A percentile compares a stretch with the other conserved stretches of the same genome.
Conservation (phyloP, 2,329 filamentous ascomycete species). For the Clarireedia homoeocarpa region DNA sequence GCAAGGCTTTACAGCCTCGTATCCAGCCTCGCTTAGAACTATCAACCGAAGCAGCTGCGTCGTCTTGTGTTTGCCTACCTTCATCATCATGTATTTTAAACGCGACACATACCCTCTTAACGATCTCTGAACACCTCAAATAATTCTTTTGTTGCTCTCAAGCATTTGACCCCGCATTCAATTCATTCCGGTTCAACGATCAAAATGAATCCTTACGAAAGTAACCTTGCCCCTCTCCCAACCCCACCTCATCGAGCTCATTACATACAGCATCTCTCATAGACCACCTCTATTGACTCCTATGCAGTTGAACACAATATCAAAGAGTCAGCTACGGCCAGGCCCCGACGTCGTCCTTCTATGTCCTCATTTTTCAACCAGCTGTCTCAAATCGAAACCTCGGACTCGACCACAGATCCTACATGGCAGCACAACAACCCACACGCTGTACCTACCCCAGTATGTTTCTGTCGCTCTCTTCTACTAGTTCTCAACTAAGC, state of each 20-base stretch:
- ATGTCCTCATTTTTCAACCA: slow-evolving; percentile 57
- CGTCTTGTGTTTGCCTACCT: not conserved
- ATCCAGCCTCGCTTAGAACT: too few species aligned
- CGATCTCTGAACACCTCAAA: too few species aligned
- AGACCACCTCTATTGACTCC: too few species aligned
- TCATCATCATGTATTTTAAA: not conserved
- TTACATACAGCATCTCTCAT: too few species aligned
- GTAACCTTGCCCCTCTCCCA: slow-evolving; percentile 28
- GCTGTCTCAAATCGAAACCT: slow-evolving; percentile 35
- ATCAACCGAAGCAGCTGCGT: not conserved
- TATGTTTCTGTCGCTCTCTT: not conserved
- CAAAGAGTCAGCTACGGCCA: slow-evolving; percentile 33
- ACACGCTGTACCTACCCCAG: slow-evolving; percentile 50
- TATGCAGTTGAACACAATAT: slow-evolving; percentile 56
- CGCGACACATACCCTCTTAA: not conserved
- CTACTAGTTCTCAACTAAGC: not conserved
- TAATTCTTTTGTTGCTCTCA: too few species aligned
- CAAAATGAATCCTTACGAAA: slow-evolving; percentile 44
- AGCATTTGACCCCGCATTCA: too few species aligned
- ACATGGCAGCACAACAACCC: slow-evolving; percentile 37
- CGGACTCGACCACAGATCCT: slow-evolving; percentile 18
- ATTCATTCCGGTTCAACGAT: too few species aligned
- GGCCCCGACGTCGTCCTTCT: slow-evolving; percentile 43
- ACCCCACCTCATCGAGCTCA: not conserved
- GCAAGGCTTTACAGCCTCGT: too few species aligned